These are phyloP conservation scores for Dryadomyces quercivorus DNA, from an alignment of 2,329 filamentous ascomycete species.

Conservation along the genomic window DNA sequence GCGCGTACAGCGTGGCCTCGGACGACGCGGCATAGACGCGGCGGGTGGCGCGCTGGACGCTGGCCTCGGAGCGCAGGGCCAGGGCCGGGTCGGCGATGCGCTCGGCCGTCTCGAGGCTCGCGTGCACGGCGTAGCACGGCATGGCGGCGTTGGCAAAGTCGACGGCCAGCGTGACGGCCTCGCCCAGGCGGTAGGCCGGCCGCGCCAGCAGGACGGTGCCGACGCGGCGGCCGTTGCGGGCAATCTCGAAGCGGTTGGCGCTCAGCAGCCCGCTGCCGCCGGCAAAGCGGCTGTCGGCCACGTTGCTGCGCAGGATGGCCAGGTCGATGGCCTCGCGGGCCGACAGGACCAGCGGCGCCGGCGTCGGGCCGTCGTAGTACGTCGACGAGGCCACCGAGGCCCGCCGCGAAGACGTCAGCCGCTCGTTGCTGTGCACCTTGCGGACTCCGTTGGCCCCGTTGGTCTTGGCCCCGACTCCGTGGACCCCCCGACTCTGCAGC, in stretches of 20 bases:
- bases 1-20: constrained; percentile 72
- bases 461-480: too few relatives aligned
- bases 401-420: not conserved
- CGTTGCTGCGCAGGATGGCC: constrained; percentile 74
- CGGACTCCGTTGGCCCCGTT: not conserved
- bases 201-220: constrained; percentile 82
- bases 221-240: constrained; percentile 81
- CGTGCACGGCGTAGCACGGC: constrained; percentile 74
- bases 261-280: constrained; percentile 41
- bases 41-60: constrained; percentile 75
- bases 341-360: constrained; percentile 32
- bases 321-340: constrained; percentile 83
- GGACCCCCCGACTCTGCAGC: too few relatives aligned
- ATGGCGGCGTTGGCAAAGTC: constrained; percentile 71
- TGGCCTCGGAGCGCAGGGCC: constrained; percentile 73
- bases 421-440: constrained; percentile 1
- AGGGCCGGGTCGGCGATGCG: constrained; percentile 69
- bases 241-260: constrained; percentile 90
- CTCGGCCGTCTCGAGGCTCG: constrained; percentile 77
- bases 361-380: not conserved
- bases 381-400: not conserved
- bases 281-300: constrained; percentile 24
- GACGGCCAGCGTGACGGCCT: constrained; percentile 71
- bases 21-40: constrained; percentile 67
- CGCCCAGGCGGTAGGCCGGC: constrained; percentile 79